Percentiles rank a stretch among this genome's conserved stretches.
phyloP scores from a whole-genome alignment of 2,329 filamentous ascomycete genomes.

The Pseudogymnoascus sp. region DNA sequence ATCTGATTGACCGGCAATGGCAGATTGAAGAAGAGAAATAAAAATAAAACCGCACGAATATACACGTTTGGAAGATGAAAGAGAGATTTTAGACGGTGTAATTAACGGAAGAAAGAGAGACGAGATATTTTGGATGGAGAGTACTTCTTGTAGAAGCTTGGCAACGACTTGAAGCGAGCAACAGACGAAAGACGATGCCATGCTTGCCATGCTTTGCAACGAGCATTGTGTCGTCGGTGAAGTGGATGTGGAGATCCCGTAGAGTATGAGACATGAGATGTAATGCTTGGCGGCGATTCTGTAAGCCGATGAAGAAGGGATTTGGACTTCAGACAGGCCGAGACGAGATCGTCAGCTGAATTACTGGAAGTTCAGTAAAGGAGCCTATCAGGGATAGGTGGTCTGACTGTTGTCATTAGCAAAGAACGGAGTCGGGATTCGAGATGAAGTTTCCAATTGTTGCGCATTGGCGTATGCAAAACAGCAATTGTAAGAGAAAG shows the following conservation, averaged over 20 bases:
- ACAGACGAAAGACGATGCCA: background rate
- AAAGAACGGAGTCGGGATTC: background rate
- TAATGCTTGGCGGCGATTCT: background rate
- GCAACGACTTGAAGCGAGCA: conserved; percentile 17
- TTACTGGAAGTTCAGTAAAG: background rate
- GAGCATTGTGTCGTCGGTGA: background rate
- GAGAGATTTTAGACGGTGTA: conserved; percentile 23
- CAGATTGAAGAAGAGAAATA: conserved; percentile 18
- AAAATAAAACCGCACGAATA: conserved; percentile 8
- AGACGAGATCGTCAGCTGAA: background rate
- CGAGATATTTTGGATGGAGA: conserved; percentile 12
- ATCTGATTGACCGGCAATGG: conserved; percentile 30
- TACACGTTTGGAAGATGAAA: conserved; percentile 21
- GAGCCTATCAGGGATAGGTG: background rate
- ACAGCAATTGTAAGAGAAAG: background rate
- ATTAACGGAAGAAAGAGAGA: conserved; percentile 19
- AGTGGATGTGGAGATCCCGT: background rate
- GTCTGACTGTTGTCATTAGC: background rate
- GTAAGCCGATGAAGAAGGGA: background rate
- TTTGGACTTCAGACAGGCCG: background rate
- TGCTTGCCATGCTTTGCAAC: background rate
- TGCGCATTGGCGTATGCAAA: conserved; percentile 1
- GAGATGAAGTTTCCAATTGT: conserved; percentile 1
- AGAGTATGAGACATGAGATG: conserved; percentile 1
- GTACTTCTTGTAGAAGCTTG: conserved; percentile 29